These are phyloP conservation scores for Acephala macrosclerotiorum DNA, from an alignment of 2,329 filamentous ascomycete species.

Conservation along the genomic window DNA sequence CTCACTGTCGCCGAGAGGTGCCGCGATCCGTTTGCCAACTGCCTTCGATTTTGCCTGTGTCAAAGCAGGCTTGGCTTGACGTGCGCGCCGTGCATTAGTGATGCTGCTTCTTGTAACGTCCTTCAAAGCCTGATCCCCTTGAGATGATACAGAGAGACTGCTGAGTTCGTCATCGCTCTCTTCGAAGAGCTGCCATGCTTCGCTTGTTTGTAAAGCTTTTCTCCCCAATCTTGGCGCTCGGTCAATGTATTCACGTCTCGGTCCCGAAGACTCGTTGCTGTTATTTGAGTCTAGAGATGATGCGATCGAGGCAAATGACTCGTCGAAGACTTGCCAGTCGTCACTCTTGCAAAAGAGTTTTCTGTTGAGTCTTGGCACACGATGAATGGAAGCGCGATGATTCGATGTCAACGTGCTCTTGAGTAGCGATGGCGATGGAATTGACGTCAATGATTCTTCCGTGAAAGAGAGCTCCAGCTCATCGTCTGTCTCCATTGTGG, in stretches of 20 bases:
- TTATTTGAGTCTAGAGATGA: conserved; percentile 19
- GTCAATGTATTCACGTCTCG: conserved; percentile 26
- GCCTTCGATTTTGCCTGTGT: conserved; percentile 6
- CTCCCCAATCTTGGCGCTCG: conserved; percentile 31
- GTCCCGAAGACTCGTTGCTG: conserved; percentile 9
- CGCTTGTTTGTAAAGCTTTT: conserved; percentile 30
- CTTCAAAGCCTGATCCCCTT: conserved; percentile 22
- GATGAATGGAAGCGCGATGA: conserved; percentile 7
- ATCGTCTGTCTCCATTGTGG: conserved; percentile 4
- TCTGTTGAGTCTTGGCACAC: conserved; percentile 21
- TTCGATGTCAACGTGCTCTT: background rate
- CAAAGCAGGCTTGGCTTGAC: conserved; percentile 10
- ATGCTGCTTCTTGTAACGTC: conserved; percentile 30
- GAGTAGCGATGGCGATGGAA: conserved; percentile 12
- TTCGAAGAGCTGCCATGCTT: conserved; percentile 34
- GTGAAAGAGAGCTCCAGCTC: conserved; percentile 19
- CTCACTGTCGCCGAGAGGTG: conserved; percentile 38
- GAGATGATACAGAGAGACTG: conserved; percentile 33
- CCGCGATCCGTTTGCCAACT: conserved; percentile 2
- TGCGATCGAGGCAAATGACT: conserved; percentile 22
- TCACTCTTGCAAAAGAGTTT: conserved; percentile 21
- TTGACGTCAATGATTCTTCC: conserved; percentile 21
- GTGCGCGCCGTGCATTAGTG: conserved; percentile 13
- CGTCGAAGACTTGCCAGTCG: conserved; percentile 28
- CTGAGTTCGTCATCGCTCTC: conserved; percentile 44